A percentile compares a stretch with the other conserved stretches of the same genome.
phyloP scores from a whole-genome alignment of 1,284 basidiomycete genomes.

The Leccinum fallax region DNA sequence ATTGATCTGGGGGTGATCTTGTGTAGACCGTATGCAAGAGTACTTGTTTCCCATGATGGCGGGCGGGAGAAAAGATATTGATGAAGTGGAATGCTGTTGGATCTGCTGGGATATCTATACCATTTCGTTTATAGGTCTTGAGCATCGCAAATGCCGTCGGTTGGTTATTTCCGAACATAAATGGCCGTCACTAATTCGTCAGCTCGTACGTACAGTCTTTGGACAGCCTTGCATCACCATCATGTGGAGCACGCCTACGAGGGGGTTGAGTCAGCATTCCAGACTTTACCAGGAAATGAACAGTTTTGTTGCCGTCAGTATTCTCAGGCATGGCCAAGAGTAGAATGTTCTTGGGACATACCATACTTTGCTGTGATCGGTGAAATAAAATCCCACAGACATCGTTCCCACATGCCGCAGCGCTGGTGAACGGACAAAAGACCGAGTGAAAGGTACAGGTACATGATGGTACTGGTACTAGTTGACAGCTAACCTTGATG shows the following conservation, averaged over 20 bases:
- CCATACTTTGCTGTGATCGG: neutral
- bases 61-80: neutral
- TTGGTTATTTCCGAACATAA: neutral
- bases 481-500: neutral
- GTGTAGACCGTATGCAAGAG: constrained; percentile 24
- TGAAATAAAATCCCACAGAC: neutral
- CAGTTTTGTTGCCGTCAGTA: neutral
- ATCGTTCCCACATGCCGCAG: neutral
- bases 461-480: neutral
- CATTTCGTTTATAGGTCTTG: constrained; percentile 24
- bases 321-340: neutral
- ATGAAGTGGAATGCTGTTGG: neutral
- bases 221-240: constrained; percentile 6
- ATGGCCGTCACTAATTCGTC: neutral
- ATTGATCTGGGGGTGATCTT: constrained; percentile 23
- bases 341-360: neutral
- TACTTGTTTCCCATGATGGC: constrained; percentile 47
- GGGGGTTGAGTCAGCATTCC: constrained; percentile 2
- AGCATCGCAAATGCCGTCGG: neutral
- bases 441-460: neutral
- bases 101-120: neutral
- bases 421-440: neutral
- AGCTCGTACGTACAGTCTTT: constrained; percentile 3
- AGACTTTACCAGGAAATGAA: neutral
- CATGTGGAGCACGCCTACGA: neutral